phyloP scores from a whole-genome alignment of 2,329 filamentous ascomycete species.

The Teratosphaeria pseudoeucalypti region DNA sequence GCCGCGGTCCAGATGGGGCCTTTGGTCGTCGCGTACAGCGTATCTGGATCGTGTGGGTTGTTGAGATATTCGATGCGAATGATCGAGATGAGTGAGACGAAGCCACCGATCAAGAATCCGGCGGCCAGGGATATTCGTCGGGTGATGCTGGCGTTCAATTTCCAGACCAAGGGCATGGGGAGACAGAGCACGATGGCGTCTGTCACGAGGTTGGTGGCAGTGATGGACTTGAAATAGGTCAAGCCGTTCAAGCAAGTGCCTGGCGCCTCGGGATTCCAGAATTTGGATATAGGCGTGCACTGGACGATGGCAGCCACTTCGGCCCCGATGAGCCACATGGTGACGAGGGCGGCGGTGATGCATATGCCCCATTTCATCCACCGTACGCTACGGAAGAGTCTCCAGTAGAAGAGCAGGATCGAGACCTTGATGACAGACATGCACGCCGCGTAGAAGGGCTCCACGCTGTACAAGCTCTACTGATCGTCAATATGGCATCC shows the following conservation, averaged over 20 bases:
- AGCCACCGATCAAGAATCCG: neutral
- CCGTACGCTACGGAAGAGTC: neutral
- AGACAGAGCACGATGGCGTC: neutral
- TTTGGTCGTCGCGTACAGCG: neutral
- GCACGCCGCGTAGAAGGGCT: neutral
- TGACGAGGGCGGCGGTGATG: neutral
- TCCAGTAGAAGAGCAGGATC: neutral
- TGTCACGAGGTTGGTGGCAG: neutral
- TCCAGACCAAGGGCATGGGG: neutral
- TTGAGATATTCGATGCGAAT: neutral
- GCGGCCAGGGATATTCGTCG: neutral
- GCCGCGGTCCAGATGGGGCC: neutral
- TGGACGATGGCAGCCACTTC: neutral
- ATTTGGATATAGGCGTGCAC: neutral
- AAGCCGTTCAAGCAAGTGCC: neutral
- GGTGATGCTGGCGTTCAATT: neutral
- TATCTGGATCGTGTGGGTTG: neutral
- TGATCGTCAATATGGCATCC: neutral
- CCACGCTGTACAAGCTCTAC: neutral
- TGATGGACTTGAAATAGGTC: neutral
- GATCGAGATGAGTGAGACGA: neutral
- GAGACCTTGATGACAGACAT: neutral
- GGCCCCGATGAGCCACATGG: neutral
- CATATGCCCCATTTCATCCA: neutral
- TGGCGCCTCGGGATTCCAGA: neutral